Evolutionary conservation across 257 asterid species (phyloP).

Genomic region (Mentha longifolia): DNA sequence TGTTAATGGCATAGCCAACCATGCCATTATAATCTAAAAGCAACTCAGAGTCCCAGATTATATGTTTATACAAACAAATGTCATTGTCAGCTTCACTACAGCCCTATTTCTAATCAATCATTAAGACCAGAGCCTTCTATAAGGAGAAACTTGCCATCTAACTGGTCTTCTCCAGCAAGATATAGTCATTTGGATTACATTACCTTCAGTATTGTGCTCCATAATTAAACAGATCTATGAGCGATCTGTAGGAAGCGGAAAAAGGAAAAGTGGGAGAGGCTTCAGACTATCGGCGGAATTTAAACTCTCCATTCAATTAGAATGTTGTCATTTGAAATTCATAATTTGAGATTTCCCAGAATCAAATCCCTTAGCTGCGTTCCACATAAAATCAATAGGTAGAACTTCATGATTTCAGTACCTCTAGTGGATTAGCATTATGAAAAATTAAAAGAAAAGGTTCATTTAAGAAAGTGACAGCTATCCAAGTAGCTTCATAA

Average conservation of each 20-base stretch:
- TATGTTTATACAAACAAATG: constrained; percentile 11
- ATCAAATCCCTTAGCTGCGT: constrained; percentile 5
- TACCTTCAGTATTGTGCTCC: constrained; percentile 14
- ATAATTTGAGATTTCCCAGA: not conserved
- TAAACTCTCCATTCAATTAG: not conserved
- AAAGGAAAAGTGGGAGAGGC: constrained; percentile 8
- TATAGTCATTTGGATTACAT: not conserved
- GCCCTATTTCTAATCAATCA: not conserved
- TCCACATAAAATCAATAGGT: not conserved
- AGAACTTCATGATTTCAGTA: not conserved
- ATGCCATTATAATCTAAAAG: not conserved
- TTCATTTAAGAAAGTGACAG: not conserved
- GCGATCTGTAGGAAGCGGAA: not conserved
- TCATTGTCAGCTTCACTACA: not conserved
- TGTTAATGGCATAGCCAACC: not conserved
- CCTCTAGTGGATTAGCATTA: not conserved
- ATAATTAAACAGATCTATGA: constrained; percentile 1
- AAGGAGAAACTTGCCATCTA: constrained; percentile 1
- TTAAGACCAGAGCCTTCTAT: not conserved
- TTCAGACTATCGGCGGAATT: not conserved
- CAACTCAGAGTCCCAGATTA: not conserved
- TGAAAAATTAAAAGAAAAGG: not conserved
- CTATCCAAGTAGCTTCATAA: not conserved
- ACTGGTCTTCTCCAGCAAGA: not conserved
- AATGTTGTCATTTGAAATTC: not conserved